Evolutionary conservation across 139 green algal genomes (phyloP), one percentile per base, ranked within the genome.

Genomic region (Chlorella vulgaris): DNA sequence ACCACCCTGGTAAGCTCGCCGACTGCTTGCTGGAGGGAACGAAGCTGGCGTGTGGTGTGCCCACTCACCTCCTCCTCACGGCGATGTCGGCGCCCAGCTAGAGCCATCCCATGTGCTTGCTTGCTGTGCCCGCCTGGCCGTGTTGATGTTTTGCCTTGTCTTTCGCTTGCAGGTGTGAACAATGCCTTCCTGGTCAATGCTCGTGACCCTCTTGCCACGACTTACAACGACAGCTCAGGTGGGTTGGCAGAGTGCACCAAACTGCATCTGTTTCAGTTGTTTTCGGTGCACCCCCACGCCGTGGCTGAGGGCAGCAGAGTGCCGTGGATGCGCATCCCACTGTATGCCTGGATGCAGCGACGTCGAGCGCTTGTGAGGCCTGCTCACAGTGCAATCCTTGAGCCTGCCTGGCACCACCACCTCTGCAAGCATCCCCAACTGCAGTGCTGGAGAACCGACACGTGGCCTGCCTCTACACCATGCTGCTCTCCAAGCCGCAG

Each of bases 111-210:
- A 19, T 19, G 15, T 68, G 24, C 26, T n/a, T 38, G 60, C 60
- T 21, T 69, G 61, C n/a, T 13, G n/a, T 69, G 61, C 61, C 28
- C 28, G 61, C n/a, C 61, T 69, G 61, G 13, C 61, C 28, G 61
- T 33, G 29, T 18, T 33, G 15, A 36, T 13, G 18, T n/a, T n/a
- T 69, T 71, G 24, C 39, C 8, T 43, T 1, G 28, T 10, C 19
- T 28, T 61, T 6, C 31, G 3, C 13, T 39, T 62, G 65, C 86
- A 86, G 89, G 91, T 22, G 15, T 93, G 26, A 92, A 87, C 69
- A 95, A 95, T 74, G 81, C 86, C 10, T 95, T 88, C 81, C 74
- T 95, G 62, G 84, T 95, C 26, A 74, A 78, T 42, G 80, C 76
- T 15, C 70, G 71, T 36, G 80, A 90, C 76, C 42, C 58, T 28